Percentiles rank a stretch among this genome's conserved stretches.
Conservation (phyloP, 2,329 filamentous ascomycete species). For the Cordyceps militaris region DNA sequence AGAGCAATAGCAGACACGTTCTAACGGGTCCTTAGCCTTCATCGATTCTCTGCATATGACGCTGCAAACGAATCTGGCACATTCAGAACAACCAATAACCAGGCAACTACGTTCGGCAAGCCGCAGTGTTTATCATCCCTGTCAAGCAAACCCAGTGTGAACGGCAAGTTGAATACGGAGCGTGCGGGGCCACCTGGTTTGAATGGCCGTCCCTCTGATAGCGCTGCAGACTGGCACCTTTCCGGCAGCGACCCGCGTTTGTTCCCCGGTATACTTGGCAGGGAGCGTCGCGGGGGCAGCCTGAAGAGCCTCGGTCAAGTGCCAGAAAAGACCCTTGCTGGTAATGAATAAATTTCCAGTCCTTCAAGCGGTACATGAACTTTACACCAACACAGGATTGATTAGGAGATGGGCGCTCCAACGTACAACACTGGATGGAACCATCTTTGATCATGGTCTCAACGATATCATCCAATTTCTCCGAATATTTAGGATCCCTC, state of each 20-base stretch:
- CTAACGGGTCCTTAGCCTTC: constrained; percentile 27
- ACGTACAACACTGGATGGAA: not conserved
- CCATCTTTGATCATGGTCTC: not conserved
- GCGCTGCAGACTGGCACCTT: constrained; percentile 39
- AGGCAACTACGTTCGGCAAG: not conserved
- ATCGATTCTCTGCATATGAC: constrained; percentile 35
- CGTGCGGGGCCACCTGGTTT: not conserved
- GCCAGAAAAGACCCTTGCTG: constrained; percentile 15
- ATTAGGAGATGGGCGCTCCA: not conserved
- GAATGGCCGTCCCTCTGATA: not conserved
- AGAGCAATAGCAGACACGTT: not conserved
- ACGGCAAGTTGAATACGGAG: not conserved
- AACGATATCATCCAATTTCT: not conserved
- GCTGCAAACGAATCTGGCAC: not conserved
- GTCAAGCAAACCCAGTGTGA: not conserved
- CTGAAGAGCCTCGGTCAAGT: constrained; percentile 24
- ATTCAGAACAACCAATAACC: not conserved
- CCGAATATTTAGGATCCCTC: not conserved
- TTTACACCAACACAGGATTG: not conserved
- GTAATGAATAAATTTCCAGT: not conserved
- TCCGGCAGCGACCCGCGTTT: constrained; percentile 59
- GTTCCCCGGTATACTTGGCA: constrained; percentile 62
- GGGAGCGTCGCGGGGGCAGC: constrained; percentile 39
- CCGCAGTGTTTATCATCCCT: not conserved
- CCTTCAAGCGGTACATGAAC: not conserved